Evolutionary conservation across 2,329 filamentous ascomycete species (phyloP).

Genomic region (Aspergillus japonicus): DNA sequence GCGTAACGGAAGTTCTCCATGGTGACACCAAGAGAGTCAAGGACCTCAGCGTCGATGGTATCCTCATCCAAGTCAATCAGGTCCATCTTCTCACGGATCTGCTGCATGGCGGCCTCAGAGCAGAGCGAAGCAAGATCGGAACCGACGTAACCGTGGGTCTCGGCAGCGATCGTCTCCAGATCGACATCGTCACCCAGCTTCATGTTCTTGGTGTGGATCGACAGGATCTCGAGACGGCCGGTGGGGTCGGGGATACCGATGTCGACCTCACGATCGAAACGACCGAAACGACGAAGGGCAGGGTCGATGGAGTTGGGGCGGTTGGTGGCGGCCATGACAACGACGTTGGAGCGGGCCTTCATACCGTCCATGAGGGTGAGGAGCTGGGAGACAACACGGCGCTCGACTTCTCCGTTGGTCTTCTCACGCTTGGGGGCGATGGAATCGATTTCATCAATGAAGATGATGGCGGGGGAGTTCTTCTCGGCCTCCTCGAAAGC

Average conservation of each 20-base stretch:
- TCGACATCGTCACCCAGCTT: conserved; percentile 97
- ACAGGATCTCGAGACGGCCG: conserved; percentile 95
- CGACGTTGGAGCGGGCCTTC: conserved; percentile 98
- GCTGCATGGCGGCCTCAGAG: conserved; percentile 99
- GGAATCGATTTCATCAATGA: conserved; percentile 99
- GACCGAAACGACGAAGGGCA: conserved; percentile 93
- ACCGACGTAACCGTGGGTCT: conserved; percentile 98
- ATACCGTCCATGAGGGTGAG: conserved; percentile 98
- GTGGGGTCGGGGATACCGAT: conserved; percentile 98
- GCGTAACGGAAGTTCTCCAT: conserved; percentile 99
- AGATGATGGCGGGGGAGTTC: conserved; percentile 98
- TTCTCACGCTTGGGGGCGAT: conserved; percentile 99
- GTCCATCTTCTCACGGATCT: conserved; percentile 99
- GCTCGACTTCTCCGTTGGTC: conserved; percentile 98
- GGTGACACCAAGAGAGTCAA: conserved; percentile 96
- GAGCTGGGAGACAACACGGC: conserved; percentile 95
- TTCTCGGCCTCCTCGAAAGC: conserved; percentile 99
- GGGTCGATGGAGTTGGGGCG: conserved; percentile 98
- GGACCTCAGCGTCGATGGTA: conserved; percentile 96
- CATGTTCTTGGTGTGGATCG: conserved; percentile 99
- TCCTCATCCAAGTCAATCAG: conserved; percentile 98
- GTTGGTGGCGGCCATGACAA: conserved; percentile 99
- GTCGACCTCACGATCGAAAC: conserved; percentile 98
- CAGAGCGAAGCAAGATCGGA: conserved; percentile 97
- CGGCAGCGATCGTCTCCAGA: conserved; percentile 90